Base-by-base conservation (phyloP, 2,329 filamentous ascomycete species). In the Byssochlamys sp. region DNA sequence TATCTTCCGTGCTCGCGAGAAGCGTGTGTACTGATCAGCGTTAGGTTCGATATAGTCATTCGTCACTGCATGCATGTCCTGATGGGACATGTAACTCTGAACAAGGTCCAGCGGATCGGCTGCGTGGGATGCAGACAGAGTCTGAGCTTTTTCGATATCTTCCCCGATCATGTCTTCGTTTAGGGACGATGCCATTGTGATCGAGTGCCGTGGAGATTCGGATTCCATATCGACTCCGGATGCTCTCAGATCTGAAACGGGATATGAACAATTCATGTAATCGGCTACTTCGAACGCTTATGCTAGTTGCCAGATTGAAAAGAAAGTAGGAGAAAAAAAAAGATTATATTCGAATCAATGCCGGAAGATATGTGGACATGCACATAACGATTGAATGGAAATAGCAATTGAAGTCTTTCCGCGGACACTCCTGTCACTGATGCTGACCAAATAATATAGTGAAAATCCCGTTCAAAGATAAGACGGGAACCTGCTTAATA, bases 21-120 rank as follows among this genome's bases (percentile, higher is more conserved):
- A 80, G 19, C 80, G 80, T 64, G 86, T 80, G 74, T 91, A 92
- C 60, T 82, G 73, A 51, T 80, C 78, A 35, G 81, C 80, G 56
- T 77, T 75, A 49, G 68, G 62, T 58, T 80, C 77, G 5, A 61
- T 59, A 61, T 71, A 75, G 33, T 72, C 69, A 19, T 66, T 62
- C 7, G 55, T 62, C 2, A 62, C 61, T 24, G 61, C 62, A 25
- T 66, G 61, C 64, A 67, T 64, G 31, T 71, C 67, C 57, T 70
- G 66, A 26, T 72, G 65, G 0, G 71, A 72, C 39, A 69, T 56
- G 52, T 70, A 67, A 52, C 69, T 73, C 29, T 60, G 67, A 14
- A 71, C 62, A 12, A 65, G 63, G 52, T 66, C 61, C n/a, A 75
- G 66, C 2, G 62, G 61, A 53, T 69, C 65, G 14, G 58, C 54